These are phyloP conservation scores for Croton laevigatus DNA, from an alignment of 441 rosid species.

Conservation along the genomic window DNA sequence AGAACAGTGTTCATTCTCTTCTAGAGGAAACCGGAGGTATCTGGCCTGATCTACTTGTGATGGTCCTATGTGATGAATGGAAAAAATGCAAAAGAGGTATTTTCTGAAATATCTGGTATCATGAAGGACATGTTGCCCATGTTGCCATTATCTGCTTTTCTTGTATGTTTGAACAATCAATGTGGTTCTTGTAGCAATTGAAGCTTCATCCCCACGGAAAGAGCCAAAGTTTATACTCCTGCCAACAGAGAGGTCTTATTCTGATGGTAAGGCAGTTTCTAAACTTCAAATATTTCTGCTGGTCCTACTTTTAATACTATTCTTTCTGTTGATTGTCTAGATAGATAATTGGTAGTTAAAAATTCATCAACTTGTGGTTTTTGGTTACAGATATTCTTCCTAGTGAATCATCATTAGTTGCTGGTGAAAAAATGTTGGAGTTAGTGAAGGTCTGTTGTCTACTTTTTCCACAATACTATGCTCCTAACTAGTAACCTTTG, in stretches of 20 bases:
- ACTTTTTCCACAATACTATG: not conserved
- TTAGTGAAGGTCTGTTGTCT: slow-evolving; percentile 72
- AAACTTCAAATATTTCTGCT: not conserved
- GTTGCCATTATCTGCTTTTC: slow-evolving; percentile 11
- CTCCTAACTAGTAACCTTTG: not conserved
- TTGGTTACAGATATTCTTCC: slow-evolving; percentile 44
- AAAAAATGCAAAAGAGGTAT: slow-evolving; percentile 92
- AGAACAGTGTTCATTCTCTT: slow-evolving; percentile 50
- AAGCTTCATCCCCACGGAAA: slow-evolving; percentile 79
- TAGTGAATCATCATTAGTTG: slow-evolving; percentile 62
- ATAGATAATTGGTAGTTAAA: slow-evolving; percentile 10
- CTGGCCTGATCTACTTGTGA: slow-evolving; percentile 78
- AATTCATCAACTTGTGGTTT: slow-evolving; percentile 16
- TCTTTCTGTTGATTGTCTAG: not conserved
- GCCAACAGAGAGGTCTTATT: slow-evolving; percentile 45
- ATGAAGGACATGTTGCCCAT: slow-evolving; percentile 8
- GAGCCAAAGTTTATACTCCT: slow-evolving; percentile 82
- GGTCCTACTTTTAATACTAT: slow-evolving; percentile 1
- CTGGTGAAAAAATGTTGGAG: slow-evolving; percentile 81
- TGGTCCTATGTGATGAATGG: slow-evolving; percentile 84
- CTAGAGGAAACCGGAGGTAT: slow-evolving; percentile 60
- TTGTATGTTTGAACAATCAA: slow-evolving; percentile 25
- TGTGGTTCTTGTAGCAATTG: slow-evolving; percentile 53
- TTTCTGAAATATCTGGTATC: slow-evolving; percentile 9
- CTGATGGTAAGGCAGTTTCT: slow-evolving; percentile 48